Evolutionary conservation across 2,329 filamentous ascomycete genomes (phyloP), one percentile per base, ranked within the genome.

Genomic region (Aspergillus proliferans): DNA sequence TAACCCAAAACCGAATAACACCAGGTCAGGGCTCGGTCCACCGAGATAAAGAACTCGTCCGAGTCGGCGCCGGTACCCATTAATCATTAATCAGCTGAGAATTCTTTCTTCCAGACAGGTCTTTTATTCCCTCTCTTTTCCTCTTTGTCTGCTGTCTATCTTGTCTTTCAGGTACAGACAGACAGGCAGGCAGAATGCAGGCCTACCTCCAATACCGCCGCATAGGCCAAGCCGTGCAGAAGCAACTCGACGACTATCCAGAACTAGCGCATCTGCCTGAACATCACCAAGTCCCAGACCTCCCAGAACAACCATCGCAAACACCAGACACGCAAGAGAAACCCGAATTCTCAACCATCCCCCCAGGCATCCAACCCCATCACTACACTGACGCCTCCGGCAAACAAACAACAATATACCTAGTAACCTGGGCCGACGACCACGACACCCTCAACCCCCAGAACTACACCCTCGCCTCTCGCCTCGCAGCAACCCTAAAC

Each of bases 401-500:
- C 44, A 72, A 41, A 24, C 49, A 46, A 1, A 36, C 46, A 3
- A 49, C 52, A 14, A 21, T 60, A n/a, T 70, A 72, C 43, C 57
- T 75, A 6, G 71, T 75, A 28, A 66, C 63, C n/a, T 75, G 68
- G 63, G 65, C 70, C 42, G 62, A 58, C 6, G 55, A 62, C 2
- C 55, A 65, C 26, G 72, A 75, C 52, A 56, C 60, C 1, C 53
- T 70, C 40, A 68, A 70, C 44, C 72, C 72, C 3, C 61, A 63
- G 19, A 72, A 73, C 38, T 74, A 66, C 63, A 54, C 58, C n/a
- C 50, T 60, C 9, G 43, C 50, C 2, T 62, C 59, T 6, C 67
- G 72, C 1, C 54, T 75, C 4, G 55, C 61, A 4, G 67, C 68
- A 1, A 76, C 73, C 0, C 45, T 75, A 0, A 62, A 75, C 12